These are phyloP conservation scores for Naganishia onofrii DNA, from an alignment of 768 basidiomycete genomes.

Conservation along the genomic window DNA sequence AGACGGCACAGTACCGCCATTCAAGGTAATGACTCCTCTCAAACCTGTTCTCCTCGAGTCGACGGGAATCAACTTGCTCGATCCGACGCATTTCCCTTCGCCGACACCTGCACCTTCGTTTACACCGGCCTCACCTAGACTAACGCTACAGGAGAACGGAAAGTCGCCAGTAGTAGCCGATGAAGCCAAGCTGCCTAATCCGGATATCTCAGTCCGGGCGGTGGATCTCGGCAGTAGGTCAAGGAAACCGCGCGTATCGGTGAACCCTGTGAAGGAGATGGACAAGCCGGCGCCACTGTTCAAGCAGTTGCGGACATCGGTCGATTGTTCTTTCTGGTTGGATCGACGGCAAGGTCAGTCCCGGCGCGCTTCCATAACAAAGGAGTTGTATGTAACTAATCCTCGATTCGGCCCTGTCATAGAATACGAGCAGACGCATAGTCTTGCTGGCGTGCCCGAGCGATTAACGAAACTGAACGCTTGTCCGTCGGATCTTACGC, in stretches of 20 bases:
- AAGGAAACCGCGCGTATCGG: neutral
- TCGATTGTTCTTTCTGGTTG: conserved; percentile 23
- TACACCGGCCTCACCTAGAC: neutral
- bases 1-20: neutral
- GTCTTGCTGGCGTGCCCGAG: neutral
- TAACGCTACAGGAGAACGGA: neutral
- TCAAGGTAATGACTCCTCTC: conserved; percentile 16
- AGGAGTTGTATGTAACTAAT: no score
- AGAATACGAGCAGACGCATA: neutral
- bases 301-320: neutral
- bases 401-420: no score
- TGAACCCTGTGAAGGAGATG: neutral
- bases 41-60: neutral
- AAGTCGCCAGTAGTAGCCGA: neutral
- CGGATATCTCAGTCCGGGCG: neutral
- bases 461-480: neutral
- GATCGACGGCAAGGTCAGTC: conserved; percentile 21
- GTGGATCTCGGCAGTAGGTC: neutral
- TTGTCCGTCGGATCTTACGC: neutral
- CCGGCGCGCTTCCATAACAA: neutral
- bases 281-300: conserved; percentile 8
- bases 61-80: conserved; percentile 13
- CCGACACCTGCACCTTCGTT: no score
- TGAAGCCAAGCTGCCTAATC: neutral
- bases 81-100: neutral